Conservation (phyloP, 1,139 yeast genomes). For the Entelexis sorbosivorans region DNA sequence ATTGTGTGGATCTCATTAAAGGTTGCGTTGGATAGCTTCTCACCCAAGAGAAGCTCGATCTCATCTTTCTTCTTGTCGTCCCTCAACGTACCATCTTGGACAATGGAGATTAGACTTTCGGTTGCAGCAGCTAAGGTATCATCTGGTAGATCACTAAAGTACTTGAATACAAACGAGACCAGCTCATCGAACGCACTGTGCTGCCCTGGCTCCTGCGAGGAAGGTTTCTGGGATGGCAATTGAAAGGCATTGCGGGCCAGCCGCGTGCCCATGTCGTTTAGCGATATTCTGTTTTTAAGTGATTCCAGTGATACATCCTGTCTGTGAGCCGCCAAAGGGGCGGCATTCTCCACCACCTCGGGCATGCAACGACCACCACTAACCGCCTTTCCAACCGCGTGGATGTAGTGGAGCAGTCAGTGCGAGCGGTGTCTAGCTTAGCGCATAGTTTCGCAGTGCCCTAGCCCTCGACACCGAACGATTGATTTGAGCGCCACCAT, state of each 20-base stretch:
- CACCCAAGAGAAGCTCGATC: constrained; percentile 42
- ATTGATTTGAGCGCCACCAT: not conserved
- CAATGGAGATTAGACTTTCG: constrained; percentile 51
- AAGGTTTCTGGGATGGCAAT: not conserved
- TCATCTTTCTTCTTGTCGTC: constrained; percentile 35
- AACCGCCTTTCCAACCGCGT: not conserved
- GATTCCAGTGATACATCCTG: constrained; percentile 8
- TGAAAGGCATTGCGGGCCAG: not conserved
- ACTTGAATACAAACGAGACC: constrained; percentile 37
- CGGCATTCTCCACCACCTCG: constrained; percentile 4
- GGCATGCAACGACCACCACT: constrained; percentile 5
- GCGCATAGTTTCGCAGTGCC: not conserved
- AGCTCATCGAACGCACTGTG: constrained; percentile 1
- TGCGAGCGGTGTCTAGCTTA: not conserved
- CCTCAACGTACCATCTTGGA: constrained; percentile 42
- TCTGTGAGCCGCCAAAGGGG: not conserved
- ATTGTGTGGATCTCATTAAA: constrained; percentile 4
- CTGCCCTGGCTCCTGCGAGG: not conserved
- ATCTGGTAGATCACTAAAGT: constrained; percentile 49
- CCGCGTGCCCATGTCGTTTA: constrained; percentile 15
- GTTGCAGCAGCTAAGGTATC: constrained; percentile 46
- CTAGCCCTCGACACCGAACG: not conserved
- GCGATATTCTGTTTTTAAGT: constrained; percentile 8
- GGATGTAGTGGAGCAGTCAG: not conserved
- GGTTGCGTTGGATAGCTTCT: not conserved